Conservation (phyloP, 305 asterid genomes). For the Salvia sclarea region DNA sequence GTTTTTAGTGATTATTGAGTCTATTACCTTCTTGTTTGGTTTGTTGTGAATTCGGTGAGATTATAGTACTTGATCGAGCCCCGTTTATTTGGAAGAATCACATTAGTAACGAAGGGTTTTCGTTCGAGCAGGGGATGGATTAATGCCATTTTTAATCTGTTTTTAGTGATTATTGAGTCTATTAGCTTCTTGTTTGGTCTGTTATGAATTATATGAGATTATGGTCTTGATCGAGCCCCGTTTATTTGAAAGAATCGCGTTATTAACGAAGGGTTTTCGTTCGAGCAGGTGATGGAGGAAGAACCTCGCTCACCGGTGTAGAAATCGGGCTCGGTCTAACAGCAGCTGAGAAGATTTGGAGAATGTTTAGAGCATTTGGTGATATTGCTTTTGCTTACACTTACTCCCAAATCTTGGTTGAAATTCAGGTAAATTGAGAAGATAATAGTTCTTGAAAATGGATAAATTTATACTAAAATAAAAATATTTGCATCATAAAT, state of each 20-base stretch:
- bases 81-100: not conserved
- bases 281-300: conserved; percentile 45
- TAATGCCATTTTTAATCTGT: too few species aligned
- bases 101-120: not conserved
- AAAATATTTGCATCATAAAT: not conserved
- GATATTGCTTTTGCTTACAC: conserved; percentile 71
- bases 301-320: conserved; percentile 50
- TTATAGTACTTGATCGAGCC: not conserved
- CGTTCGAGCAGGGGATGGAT: conserved; percentile 42
- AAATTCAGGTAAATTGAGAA: conserved; percentile 50
- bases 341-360: conserved; percentile 64
- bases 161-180: too few species aligned
- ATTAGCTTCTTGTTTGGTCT: too few species aligned
- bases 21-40: too few species aligned
- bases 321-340: conserved; percentile 48
- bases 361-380: conserved; percentile 64
- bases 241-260: not conserved
- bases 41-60: not conserved
- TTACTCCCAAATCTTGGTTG: conserved; percentile 61
- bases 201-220: not conserved
- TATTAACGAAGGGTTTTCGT: not conserved
- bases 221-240: not conserved
- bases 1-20: not conserved
- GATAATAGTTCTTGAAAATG: not conserved
- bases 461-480: not conserved